phyloP scores from a whole-genome alignment of 2,329 filamentous ascomycete species.

The Mycogone perniciosa region DNA sequence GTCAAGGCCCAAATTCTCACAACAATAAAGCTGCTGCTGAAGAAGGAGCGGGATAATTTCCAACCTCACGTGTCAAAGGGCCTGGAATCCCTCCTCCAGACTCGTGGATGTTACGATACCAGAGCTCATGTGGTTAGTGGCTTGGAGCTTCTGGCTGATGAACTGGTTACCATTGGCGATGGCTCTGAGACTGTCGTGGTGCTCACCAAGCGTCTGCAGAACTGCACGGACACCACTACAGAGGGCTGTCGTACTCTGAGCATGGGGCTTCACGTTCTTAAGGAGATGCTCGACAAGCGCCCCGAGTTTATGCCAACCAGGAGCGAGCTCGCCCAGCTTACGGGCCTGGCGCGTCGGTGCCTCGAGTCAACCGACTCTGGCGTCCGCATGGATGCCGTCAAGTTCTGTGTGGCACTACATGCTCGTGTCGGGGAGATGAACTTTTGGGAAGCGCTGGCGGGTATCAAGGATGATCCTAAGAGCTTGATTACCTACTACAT shows the following conservation, averaged over 20 bases:
- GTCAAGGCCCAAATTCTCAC: constrained; percentile 68
- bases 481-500: constrained; percentile 78
- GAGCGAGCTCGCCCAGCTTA: constrained; percentile 45
- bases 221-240: constrained; percentile 33
- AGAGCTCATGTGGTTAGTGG: constrained; percentile 67
- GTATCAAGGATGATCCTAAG: constrained; percentile 64
- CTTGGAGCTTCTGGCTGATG: constrained; percentile 65
- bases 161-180: constrained; percentile 61
- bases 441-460: constrained; percentile 64
- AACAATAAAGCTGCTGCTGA: constrained; percentile 66
- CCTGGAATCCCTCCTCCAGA: constrained; percentile 59
- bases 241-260: constrained; percentile 48
- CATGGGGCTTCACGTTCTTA: constrained; percentile 59
- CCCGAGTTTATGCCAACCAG: constrained; percentile 44
- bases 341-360: constrained; percentile 47
- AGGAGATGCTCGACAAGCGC: constrained; percentile 49
- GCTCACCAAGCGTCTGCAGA: constrained; percentile 43
- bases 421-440: constrained; percentile 49
- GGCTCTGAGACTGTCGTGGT: constrained; percentile 53
- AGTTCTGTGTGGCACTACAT: constrained; percentile 70
- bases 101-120: constrained; percentile 60
- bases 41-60: constrained; percentile 59
- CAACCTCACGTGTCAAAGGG: constrained; percentile 61
- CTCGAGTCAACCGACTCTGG: constrained; percentile 56
- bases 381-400: constrained; percentile 68